These are phyloP conservation scores for Chaetomiaceae sp. DNA, from an alignment of 2,329 filamentous ascomycete genomes.

Conservation along the genomic window DNA sequence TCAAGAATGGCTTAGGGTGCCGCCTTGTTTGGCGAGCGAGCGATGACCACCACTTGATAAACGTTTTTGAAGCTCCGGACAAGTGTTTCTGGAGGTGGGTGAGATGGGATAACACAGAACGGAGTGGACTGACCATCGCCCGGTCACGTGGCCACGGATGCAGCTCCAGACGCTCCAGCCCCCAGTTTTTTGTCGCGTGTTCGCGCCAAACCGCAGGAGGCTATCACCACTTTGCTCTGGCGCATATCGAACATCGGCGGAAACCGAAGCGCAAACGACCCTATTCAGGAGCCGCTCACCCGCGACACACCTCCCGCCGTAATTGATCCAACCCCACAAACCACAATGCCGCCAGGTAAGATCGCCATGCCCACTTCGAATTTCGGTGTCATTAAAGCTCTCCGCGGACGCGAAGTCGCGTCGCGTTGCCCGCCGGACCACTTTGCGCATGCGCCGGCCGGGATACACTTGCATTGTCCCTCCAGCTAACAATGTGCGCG, in stretches of 20 bases:
- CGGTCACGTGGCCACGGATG: neutral
- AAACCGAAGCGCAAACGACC: neutral
- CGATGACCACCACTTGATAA: too few species aligned
- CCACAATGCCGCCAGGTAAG: constrained; percentile 25
- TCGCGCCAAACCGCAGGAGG: neutral
- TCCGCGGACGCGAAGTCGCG: constrained; percentile 3
- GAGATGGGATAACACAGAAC: neutral
- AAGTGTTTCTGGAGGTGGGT: neutral
- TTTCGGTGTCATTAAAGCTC: too few species aligned
- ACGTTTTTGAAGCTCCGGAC: too few species aligned
- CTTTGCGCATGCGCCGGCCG: too few species aligned
- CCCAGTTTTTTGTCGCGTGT: constrained; percentile 8
- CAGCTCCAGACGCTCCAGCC: neutral
- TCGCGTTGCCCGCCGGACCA: constrained; percentile 10
- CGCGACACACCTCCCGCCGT: too few species aligned
- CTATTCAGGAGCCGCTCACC: too few species aligned
- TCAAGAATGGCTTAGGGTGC: too few species aligned
- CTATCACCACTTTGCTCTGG: constrained; percentile 5
- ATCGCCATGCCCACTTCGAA: neutral
- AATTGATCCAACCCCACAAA: too few species aligned
- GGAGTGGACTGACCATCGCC: too few species aligned
- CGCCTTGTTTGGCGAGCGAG: too few species aligned
- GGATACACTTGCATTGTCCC: neutral
- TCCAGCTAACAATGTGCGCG: neutral
- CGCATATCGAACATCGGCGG: neutral